These are phyloP conservation scores for Trichosanthes cucumerina DNA, from an alignment of 306 rosid species.

Conservation along the genomic window DNA sequence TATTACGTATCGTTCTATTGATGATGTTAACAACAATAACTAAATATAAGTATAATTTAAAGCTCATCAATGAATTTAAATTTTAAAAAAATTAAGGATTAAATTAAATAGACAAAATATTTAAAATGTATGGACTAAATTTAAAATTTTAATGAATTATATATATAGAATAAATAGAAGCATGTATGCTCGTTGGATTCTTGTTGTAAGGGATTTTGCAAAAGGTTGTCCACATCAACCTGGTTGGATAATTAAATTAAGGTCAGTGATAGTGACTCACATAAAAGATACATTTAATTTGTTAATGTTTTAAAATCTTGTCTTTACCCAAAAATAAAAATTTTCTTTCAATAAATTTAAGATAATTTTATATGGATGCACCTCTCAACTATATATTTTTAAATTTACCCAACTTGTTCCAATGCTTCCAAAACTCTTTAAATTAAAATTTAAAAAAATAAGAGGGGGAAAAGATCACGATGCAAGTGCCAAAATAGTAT, in stretches of 20 bases:
- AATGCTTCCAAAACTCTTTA: neutral
- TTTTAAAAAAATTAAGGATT: no score
- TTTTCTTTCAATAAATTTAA: neutral
- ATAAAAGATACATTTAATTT: neutral
- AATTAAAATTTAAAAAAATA: neutral
- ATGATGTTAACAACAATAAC: no score
- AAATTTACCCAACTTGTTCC: neutral
- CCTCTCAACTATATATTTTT: neutral
- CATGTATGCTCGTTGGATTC: constrained; percentile 1
- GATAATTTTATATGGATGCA: neutral
- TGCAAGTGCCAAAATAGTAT: neutral
- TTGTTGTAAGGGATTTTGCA: neutral
- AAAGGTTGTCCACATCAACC: neutral
- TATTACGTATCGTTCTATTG: no score
- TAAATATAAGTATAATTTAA: no score
- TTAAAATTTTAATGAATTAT: neutral
- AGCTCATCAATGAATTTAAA: no score
- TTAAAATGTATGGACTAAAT: neutral
- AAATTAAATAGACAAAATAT: neutral
- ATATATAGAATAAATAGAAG: neutral
- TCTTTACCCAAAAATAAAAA: neutral
- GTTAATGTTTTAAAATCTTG: neutral
- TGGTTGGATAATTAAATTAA: neutral
- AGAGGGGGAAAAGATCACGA: neutral
- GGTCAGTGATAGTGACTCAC: neutral